Base-by-base conservation (phyloP, 805 yeast genomes). In the Candida palmyrensis region DNA sequence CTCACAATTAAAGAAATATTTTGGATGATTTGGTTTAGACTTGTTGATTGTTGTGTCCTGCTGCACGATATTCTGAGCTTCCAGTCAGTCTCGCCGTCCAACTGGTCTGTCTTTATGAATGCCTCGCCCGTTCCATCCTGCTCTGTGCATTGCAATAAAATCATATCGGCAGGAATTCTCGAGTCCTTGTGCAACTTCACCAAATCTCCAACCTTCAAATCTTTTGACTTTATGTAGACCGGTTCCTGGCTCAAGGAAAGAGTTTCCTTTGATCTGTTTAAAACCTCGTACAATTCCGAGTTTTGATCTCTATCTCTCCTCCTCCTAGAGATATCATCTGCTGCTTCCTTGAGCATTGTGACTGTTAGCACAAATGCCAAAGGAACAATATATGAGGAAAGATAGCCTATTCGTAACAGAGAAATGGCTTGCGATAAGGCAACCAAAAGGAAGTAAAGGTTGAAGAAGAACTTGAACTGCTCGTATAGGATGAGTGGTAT, bases 11-110 rank as follows among this genome's bases (percentile, higher is more conserved):
- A 65, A 15, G 66, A 55, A 11, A 62, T 43, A 28, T 78, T 68
- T 37, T 73, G 70, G 20, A 66, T 66, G 32, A 83, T 51, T 29
- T 73, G 75, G 30, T 66, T 63, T n/a, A 71, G 59, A 9, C 74
- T 57, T 2, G 45, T 30, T 27, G 75, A 44, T 22, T 56, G 56
- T 52, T 90, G 97, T 1, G 96, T 85, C 18, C 78, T 49, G 9
- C 79, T 71, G 30, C 80, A 72, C 0, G 96, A 92, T 24, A 85
- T 62, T 47, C 98, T 68, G 35, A 92, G 66, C 55, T 92, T 92
- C 99, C 99, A 92, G 61, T 92, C 99, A 5, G 99, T 92, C 57
- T 92, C 99, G 52, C 99, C 99, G 57, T 92, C 99, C 32, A 92
- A 67, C 60, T 92, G 99, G 63, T 92, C 99, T 1, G 99, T 92